Base-by-base conservation (phyloP, 139 green algal genomes). In the Chlamydomonas sphaeroides region DNA sequence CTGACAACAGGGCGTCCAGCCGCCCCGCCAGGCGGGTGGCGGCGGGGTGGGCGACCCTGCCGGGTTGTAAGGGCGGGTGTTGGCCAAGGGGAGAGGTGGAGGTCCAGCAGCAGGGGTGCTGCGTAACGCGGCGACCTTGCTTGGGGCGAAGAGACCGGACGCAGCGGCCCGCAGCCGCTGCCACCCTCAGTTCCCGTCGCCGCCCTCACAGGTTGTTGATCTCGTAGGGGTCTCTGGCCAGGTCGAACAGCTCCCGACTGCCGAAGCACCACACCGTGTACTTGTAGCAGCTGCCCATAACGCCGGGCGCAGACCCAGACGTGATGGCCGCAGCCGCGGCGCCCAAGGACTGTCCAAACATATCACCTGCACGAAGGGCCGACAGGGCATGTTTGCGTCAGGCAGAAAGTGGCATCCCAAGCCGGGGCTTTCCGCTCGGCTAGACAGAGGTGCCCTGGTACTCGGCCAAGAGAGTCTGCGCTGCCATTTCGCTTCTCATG, bases 211-310 rank as follows among this genome's bases (percentile, higher is more conserved):
- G 63, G 68, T 63, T 62, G 68, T 61, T 30, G 5, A 61, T 38
- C 68, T 76, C 68, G 18, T 32, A 2, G 6, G 69, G 69, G 49
- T 78, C 71, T 53, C 68, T 35, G 2, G 17, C 56, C 17, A 79
- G 56, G 71, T 79, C 71, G 71, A 57, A 79, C 71, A 79, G 71
- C 51, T 67, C 51, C 20, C 26, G 15, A 3, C 11, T 18, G 35
- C 71, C 71, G 6, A 10, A 66, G 51, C 71, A 79, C 71, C 71
- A 79, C 18, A 68, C 21, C 17, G 25, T 42, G 71, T 79, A 79
- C 53, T 79, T 79, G 71, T 79, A 79, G 71, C 71, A 79, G 35
- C 53, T 79, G 66, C 66, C 66, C 66, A 17, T 48, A 10, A 6
- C 35, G 18, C 23, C 38, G 10, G 26, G 5, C 66, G 7, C 18